phyloP scores from a whole-genome alignment of 331 rosid genomes.

The Telfairia occidentalis region DNA sequence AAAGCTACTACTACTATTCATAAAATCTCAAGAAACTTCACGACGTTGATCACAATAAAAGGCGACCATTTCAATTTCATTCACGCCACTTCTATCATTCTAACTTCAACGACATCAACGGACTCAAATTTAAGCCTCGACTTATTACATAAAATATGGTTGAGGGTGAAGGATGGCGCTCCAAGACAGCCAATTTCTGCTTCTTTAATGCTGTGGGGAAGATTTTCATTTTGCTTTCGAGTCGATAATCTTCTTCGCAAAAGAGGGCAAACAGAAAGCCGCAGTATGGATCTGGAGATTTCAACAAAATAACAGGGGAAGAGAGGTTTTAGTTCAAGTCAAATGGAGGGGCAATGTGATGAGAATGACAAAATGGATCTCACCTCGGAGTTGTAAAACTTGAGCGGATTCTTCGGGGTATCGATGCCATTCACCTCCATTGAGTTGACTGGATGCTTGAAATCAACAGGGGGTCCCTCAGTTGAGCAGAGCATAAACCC shows the following conservation, averaged over 20 bases:
- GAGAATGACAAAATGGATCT: conserved; percentile 6
- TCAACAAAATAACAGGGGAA: not conserved
- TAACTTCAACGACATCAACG: not conserved
- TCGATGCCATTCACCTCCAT: conserved; percentile 28
- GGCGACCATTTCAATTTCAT: not conserved
- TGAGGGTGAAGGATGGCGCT: conserved; percentile 16
- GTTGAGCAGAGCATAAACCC: conserved; percentile 99
- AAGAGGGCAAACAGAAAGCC: conserved; percentile 94
- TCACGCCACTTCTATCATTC: not conserved
- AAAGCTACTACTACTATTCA: not conserved
- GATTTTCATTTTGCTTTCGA: conserved; percentile 37
- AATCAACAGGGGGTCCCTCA: conserved; percentile 82
- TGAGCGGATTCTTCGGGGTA: conserved; percentile 40
- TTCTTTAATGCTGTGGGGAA: conserved; percentile 9
- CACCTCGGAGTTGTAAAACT: conserved; percentile 92
- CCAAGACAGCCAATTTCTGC: conserved; percentile 2
- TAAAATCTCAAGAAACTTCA: not conserved
- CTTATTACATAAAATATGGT: not conserved
- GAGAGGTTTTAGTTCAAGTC: not conserved
- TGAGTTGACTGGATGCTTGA: conserved; percentile 84
- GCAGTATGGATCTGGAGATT: conserved; percentile 59
- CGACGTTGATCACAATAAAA: not conserved
- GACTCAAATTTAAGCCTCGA: not conserved
- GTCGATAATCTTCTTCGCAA: conserved; percentile 75
- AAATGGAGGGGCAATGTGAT: not conserved